Evolutionary conservation across 2,329 filamentous ascomycete species (phyloP).

Genomic region (Aaosphaeria arxii): DNA sequence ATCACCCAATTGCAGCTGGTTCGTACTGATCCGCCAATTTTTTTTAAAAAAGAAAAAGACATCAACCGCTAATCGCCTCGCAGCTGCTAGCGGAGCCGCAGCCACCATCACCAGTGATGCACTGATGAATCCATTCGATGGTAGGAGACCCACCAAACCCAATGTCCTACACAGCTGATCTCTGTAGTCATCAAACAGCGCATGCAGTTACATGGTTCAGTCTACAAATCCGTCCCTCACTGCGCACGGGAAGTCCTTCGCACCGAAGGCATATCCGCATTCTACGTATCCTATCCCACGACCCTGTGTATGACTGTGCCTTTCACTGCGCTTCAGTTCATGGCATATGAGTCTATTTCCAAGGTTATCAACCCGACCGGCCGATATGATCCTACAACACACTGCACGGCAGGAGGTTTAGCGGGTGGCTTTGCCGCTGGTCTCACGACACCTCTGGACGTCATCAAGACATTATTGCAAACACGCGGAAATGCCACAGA

Average conservation of each 20-base stretch:
- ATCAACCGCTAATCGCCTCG: background rate
- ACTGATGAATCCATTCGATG: conserved; percentile 98
- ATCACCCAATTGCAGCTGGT: conserved; percentile 94
- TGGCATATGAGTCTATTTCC: conserved; percentile 95
- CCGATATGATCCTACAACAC: conserved; percentile 86
- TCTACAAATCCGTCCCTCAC: conserved; percentile 80
- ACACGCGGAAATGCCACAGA: conserved; percentile 83
- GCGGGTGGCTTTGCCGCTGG: conserved; percentile 92
- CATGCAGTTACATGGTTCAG: conserved; percentile 98
- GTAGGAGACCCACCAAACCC: conserved; percentile 49
- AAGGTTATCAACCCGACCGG: conserved; percentile 86
- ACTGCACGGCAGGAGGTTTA: conserved; percentile 87
- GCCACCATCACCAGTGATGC: conserved; percentile 97
- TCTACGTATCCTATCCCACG: conserved; percentile 98
- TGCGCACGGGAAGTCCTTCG: conserved; percentile 87
- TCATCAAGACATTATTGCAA: conserved; percentile 96
- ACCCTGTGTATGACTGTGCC: conserved; percentile 98
- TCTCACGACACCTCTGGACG: conserved; percentile 92
- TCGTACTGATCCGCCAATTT: conserved; percentile 20
- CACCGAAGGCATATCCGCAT: conserved; percentile 82
- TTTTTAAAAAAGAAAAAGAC: no score
- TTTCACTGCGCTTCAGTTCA: conserved; percentile 95
- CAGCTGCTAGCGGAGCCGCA: conserved; percentile 87
- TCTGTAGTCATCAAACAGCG: conserved; percentile 91
- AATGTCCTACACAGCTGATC: conserved; percentile 16